A percentile compares a stretch with the other conserved stretches of the same genome.
Evolutionary conservation across 441 rosid genomes (phyloP).

Genomic region (Breynia disticha): DNA sequence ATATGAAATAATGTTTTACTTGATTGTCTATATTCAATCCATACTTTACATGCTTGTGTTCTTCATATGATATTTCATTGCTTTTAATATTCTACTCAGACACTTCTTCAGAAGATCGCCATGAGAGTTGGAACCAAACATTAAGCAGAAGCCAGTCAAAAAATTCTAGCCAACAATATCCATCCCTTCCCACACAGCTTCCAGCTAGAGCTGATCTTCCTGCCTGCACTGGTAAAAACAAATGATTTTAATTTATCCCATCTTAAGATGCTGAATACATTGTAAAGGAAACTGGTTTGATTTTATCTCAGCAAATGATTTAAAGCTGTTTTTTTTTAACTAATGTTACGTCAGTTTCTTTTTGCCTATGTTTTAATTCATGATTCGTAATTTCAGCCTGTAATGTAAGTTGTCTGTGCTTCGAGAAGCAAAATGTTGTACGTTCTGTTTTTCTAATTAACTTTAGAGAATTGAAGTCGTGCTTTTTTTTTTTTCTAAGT

Average conservation of each 20-base stretch:
- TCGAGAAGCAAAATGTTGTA: too few relatives aligned
- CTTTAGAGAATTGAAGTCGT: too few relatives aligned
- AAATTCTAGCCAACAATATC: conserved; percentile 44
- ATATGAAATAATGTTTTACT: neutral
- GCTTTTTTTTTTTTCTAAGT: too few relatives aligned
- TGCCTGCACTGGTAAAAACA: conserved; percentile 57
- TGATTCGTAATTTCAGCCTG: too few relatives aligned
- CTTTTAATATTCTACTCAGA: conserved; percentile 32
- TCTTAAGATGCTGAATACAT: too few relatives aligned
- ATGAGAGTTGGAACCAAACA: conserved; percentile 50
- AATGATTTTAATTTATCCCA: neutral
- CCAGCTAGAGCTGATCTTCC: conserved; percentile 88
- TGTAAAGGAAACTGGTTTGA: too few relatives aligned
- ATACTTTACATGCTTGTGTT: conserved; percentile 1
- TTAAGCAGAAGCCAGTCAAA: conserved; percentile 45
- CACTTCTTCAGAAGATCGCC: conserved; percentile 41
- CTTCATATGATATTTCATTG: conserved; percentile 10
- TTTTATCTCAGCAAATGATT: too few relatives aligned
- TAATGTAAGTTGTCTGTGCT: too few relatives aligned
- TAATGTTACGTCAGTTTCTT: too few relatives aligned
- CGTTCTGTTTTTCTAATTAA: too few relatives aligned
- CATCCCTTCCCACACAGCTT: conserved; percentile 74
- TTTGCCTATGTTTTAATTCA: too few relatives aligned
- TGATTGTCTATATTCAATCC: conserved; percentile 11
- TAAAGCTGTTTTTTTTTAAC: too few relatives aligned